A percentile compares a stretch with the other conserved stretches of the same genome.
Conservation (phyloP, 2,329 filamentous ascomycete genomes). For the Botrytis paeoniae region DNA sequence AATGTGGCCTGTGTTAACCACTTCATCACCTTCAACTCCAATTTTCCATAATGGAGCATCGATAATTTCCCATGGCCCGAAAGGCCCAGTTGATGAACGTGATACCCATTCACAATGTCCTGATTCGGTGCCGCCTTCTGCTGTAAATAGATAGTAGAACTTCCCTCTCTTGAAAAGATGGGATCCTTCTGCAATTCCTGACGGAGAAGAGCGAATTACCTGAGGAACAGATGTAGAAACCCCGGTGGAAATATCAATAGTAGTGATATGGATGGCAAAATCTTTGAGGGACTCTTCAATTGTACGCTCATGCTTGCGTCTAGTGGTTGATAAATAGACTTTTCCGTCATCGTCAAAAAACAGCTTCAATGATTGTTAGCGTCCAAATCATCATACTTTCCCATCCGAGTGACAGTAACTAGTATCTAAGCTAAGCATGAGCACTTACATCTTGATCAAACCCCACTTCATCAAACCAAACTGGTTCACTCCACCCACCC, state of each 20-base stretch:
- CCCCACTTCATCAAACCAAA: slow-evolving; percentile 19
- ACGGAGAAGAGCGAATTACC: slow-evolving; percentile 39
- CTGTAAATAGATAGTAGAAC: slow-evolving; percentile 53
- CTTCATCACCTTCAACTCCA: slow-evolving; percentile 4
- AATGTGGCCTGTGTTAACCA: slow-evolving; percentile 50
- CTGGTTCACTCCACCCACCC: slow-evolving; percentile 9
- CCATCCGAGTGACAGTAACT: background rate
- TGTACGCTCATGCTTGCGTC: slow-evolving; percentile 11
- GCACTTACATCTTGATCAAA: slow-evolving; percentile 19
- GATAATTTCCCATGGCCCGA: slow-evolving; percentile 8
- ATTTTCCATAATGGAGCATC: slow-evolving; percentile 6
- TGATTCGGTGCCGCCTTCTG: slow-evolving; percentile 52
- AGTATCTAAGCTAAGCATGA: background rate
- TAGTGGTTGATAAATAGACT: slow-evolving; percentile 40
- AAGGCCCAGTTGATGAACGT: background rate
- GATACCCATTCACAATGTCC: slow-evolving; percentile 40
- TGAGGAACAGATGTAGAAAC: slow-evolving; percentile 34
- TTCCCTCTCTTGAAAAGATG: slow-evolving; percentile 51
- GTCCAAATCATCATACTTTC: background rate
- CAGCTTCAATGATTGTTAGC: background rate
- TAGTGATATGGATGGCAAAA: slow-evolving; percentile 40
- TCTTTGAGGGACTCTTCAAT: background rate
- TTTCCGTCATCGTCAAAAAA: slow-evolving; percentile 57
- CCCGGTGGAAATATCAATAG: slow-evolving; percentile 45
- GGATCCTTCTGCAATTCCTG: slow-evolving; percentile 55